Base-by-base conservation (phyloP, 73 alveolate genomes). In the Paramecium biaurelia region DNA sequence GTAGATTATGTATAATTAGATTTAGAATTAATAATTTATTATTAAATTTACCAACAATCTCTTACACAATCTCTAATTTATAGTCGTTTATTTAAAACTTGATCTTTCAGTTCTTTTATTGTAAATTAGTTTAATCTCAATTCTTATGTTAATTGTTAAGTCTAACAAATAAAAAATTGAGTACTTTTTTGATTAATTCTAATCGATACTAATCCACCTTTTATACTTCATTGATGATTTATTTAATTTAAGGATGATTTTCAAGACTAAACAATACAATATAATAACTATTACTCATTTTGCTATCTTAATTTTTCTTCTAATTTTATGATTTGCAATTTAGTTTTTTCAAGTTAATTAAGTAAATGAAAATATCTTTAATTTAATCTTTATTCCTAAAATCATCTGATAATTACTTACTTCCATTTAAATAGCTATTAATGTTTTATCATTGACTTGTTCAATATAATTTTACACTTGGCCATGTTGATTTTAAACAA, bases 311-410 rank as follows among this genome's bases (percentile, higher is more conserved):
- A 21, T 45, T 79, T 79, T 24, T 79, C 90, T 47, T 79, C 90
- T 45, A 79, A 47, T 45, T 79, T 79, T 2, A 43, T 24, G 32
- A 79, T 47, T 26, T 30, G 70, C 20, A 42, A 34, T 35, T 41
- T 79, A 20, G 90, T 79, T 79, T 41, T 79, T 24, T 79, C 90
- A n/a, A 79, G 90, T 79, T 79, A 47, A 24, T 79, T 79, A 24
- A 79, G 45, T 4, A 79, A 34, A 79, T 79, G 90, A 45, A 24
- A 79, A 79, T 79, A 79, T 79, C 74, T 14, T 23, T 79, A 24
- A 43, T 79, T 43, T 30, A 79, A 24, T 79, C 90, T 32, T 43
- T 79, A 20, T 41, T 79, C 90, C 90, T 79, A 38, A 14, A 12
- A 79, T 43, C 18, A 32, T 21, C 4, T n/a, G 12, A 45, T 21